phyloP scores from a whole-genome alignment of 306 rosid species.

The Alnus rubra region DNA sequence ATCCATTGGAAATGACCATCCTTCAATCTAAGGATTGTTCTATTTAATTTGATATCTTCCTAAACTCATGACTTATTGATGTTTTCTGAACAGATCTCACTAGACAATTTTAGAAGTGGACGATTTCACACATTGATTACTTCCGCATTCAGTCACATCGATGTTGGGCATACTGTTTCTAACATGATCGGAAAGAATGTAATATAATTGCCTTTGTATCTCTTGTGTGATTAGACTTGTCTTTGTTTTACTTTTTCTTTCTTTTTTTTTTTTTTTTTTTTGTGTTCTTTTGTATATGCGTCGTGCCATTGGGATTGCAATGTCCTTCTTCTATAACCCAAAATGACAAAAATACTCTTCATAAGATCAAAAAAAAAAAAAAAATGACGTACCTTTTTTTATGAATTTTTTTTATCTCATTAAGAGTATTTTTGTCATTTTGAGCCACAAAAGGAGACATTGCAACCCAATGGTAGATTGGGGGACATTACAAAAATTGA shows the following conservation, averaged over 20 bases:
- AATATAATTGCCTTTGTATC: constrained; percentile 33
- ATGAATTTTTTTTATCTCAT: no score
- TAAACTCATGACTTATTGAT: constrained; percentile 30
- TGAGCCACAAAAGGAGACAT: no score
- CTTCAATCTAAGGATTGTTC: constrained; percentile 19
- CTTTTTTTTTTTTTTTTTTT: not conserved
- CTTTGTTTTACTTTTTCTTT: not conserved
- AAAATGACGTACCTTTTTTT: no score
- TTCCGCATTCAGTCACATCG: constrained; percentile 82
- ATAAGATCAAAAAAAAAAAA: no score
- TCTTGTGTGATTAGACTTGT: constrained; percentile 21
- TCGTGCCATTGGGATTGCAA: not conserved
- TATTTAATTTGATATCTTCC: constrained; percentile 21
- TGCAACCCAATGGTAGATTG: no score
- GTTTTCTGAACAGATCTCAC: constrained; percentile 61
- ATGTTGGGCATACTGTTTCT: constrained; percentile 52
- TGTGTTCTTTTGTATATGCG: constrained; percentile 1
- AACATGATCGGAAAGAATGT: constrained; percentile 83
- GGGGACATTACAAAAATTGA: no score
- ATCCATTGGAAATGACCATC: constrained; percentile 16
- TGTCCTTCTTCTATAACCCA: no score
- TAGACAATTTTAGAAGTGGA: constrained; percentile 66
- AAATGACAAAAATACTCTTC: no score
- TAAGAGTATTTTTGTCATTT: no score
- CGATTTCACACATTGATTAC: constrained; percentile 86